A percentile compares a stretch with the other conserved stretches of the same genome.
Conservation (phyloP, 768 basidiomycete genomes). For the Lepiota subincarnata region DNA sequence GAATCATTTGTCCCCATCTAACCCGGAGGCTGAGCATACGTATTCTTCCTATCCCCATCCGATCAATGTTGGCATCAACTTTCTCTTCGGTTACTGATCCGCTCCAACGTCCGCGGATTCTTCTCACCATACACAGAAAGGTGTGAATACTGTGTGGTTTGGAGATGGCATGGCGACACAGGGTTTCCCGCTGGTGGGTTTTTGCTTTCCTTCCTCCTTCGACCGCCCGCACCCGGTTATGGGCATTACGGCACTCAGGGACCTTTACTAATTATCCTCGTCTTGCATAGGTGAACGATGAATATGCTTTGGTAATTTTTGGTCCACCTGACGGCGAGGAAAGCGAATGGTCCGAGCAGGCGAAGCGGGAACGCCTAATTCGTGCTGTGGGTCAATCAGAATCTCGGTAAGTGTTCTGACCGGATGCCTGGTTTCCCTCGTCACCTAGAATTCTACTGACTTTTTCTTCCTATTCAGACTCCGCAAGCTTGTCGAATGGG, state of each 20-base stretch:
- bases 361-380: background rate
- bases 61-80: constrained; percentile 18
- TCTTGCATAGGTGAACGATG: constrained; percentile 33
- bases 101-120: constrained; percentile 12
- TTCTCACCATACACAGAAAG: background rate
- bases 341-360: constrained; percentile 3
- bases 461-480: background rate
- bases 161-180: constrained; percentile 27
- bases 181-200: constrained; percentile 28
- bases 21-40: background rate
- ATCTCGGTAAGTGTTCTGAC: constrained; percentile 5
- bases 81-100: constrained; percentile 31
- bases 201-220: background rate
- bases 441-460: background rate
- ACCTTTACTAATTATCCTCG: constrained; percentile 24
- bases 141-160: constrained; percentile 25
- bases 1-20: constrained; percentile 7
- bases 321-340: constrained; percentile 1
- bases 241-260: constrained; percentile 24
- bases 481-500: constrained; percentile 7
- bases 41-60: background rate
- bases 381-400: constrained; percentile 1
- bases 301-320: constrained; percentile 7
- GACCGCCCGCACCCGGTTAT: background rate
- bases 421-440: background rate